Evolutionary conservation across 371 early-diverging fungal species (phyloP).

Genomic region (Encephalitozoon cuniculi): DNA sequence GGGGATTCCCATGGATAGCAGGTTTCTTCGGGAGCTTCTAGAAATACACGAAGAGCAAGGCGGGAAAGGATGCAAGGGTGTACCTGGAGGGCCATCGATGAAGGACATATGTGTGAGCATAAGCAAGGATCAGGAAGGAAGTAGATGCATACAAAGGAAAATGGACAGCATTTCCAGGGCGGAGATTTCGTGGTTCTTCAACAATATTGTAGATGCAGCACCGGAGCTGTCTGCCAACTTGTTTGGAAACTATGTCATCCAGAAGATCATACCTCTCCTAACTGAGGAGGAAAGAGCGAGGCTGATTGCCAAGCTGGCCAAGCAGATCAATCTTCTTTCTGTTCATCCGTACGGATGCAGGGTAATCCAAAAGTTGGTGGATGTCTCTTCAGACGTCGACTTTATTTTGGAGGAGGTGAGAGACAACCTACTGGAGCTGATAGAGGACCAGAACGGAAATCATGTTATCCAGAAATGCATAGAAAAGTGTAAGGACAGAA

Average conservation of each 20-base stretch:
- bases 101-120: slow-evolving; percentile 61
- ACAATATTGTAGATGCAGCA: slow-evolving; percentile 79
- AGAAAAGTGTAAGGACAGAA: slow-evolving; percentile 63
- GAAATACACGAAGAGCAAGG: slow-evolving; percentile 16
- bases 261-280: slow-evolving; percentile 70
- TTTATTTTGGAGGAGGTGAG: slow-evolving; percentile 75
- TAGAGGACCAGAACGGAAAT: slow-evolving; percentile 99
- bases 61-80: background rate
- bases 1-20: background rate
- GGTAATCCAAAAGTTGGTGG: slow-evolving; percentile 95
- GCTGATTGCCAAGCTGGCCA: slow-evolving; percentile 74
- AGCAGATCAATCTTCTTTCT: slow-evolving; percentile 77
- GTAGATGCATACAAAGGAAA: slow-evolving; percentile 95
- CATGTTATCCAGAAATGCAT: slow-evolving; percentile 99
- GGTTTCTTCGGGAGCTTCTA: slow-evolving; percentile 23
- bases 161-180: slow-evolving; percentile 79
- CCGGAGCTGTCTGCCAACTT: slow-evolving; percentile 92
- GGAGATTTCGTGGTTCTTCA: slow-evolving; percentile 86
- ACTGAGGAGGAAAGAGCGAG: slow-evolving; percentile 26
- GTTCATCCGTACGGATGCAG: slow-evolving; percentile 99
- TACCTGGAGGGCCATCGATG: background rate
- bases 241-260: slow-evolving; percentile 99
- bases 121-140: slow-evolving; percentile 95
- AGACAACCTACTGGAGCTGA: slow-evolving; percentile 82
- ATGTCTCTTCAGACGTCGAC: slow-evolving; percentile 75